phyloP scores from a whole-genome alignment of 768 basidiomycete genomes.

The Collybia nuda region DNA sequence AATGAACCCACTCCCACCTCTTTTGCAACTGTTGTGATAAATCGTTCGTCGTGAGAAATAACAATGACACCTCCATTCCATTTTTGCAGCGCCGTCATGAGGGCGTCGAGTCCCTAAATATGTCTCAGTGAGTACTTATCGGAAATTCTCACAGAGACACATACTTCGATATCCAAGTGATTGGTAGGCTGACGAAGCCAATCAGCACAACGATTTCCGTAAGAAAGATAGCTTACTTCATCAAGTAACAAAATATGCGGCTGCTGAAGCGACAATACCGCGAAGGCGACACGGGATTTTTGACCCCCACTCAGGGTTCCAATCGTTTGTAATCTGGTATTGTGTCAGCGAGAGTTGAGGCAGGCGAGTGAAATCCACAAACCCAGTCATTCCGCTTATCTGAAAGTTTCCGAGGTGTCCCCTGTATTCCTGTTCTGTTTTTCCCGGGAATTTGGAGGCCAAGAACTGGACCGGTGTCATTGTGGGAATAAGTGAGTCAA shows the following conservation, averaged over 20 bases:
- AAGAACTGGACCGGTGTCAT: slow-evolving; percentile 95
- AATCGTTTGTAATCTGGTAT: slow-evolving; percentile 74
- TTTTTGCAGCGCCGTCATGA: slow-evolving; percentile 76
- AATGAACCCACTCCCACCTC: slow-evolving; percentile 49
- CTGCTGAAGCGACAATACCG: slow-evolving; percentile 77
- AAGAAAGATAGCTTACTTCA: slow-evolving; percentile 55
- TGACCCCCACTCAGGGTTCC: slow-evolving; percentile 94
- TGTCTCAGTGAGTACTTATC: slow-evolving; percentile 1
- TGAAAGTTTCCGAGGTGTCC: slow-evolving; percentile 96
- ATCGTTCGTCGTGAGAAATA: slow-evolving; percentile 94
- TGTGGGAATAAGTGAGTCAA: slow-evolving; percentile 81
- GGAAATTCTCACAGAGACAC: slow-evolving; percentile 2
- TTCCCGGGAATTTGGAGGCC: slow-evolving; percentile 89
- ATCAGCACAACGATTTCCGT: neutral
- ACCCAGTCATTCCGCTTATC: slow-evolving; percentile 95
- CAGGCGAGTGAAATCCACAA: slow-evolving; percentile 11
- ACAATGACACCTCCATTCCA: slow-evolving; percentile 94
- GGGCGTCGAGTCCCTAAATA: slow-evolving; percentile 86
- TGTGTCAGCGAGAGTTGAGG: neutral
- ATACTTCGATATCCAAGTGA: slow-evolving; percentile 91
- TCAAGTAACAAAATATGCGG: slow-evolving; percentile 94
- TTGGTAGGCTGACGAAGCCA: slow-evolving; percentile 71
- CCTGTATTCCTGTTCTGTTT: slow-evolving; percentile 95
- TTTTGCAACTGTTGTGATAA: slow-evolving; percentile 86
- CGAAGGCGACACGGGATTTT: slow-evolving; percentile 94